A percentile compares a stretch with the other conserved stretches of the same genome.
These are phyloP conservation scores for Berkeleyomyces basicola DNA, from an alignment of 2,329 filamentous ascomycete genomes.

Conservation along the genomic window DNA sequence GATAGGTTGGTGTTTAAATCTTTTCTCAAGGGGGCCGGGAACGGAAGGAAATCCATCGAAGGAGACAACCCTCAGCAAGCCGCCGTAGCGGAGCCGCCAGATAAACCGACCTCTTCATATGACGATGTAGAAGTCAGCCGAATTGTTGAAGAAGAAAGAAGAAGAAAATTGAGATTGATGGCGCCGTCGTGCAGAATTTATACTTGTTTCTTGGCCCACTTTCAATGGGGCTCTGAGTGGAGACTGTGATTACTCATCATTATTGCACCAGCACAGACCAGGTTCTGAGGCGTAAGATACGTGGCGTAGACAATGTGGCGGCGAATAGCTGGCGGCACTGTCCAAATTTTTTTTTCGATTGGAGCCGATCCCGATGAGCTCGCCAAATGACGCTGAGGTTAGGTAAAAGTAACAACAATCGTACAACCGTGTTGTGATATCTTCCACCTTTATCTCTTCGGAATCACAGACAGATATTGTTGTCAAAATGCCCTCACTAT, in stretches of 20 bases:
- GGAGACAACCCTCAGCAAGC: conserved; percentile 36
- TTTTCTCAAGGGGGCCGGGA: conserved; percentile 35
- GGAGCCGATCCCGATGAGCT: neutral
- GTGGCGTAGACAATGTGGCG: conserved; percentile 7
- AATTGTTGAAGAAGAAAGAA: conserved; percentile 28
- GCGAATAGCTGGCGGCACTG: neutral
- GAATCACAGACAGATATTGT: conserved; percentile 1
- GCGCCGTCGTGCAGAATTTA: conserved; percentile 10
- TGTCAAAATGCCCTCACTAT: conserved; percentile 37
- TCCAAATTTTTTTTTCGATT: conserved; percentile 12
- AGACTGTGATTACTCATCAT: conserved; percentile 6
- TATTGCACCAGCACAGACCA: neutral
- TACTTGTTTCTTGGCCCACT: conserved; percentile 8
- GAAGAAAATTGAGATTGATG: conserved; percentile 13
- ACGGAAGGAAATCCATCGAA: conserved; percentile 37
- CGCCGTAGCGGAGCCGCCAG: conserved; percentile 36
- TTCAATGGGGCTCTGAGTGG: conserved; percentile 5
- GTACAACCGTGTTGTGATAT: conserved; percentile 1
- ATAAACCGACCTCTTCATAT: conserved; percentile 29
- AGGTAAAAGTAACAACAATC: neutral
- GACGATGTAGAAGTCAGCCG: conserved; percentile 33
- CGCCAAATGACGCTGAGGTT: conserved; percentile 1
- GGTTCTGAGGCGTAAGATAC: neutral
- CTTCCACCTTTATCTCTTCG: neutral
- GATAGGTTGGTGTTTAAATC: conserved; percentile 30